Evolutionary conservation across 495 filamentous ascomycete species (phyloP), one percentile per base, ranked within the genome.

Genomic region (Melanomma pulvis-pyrius): DNA sequence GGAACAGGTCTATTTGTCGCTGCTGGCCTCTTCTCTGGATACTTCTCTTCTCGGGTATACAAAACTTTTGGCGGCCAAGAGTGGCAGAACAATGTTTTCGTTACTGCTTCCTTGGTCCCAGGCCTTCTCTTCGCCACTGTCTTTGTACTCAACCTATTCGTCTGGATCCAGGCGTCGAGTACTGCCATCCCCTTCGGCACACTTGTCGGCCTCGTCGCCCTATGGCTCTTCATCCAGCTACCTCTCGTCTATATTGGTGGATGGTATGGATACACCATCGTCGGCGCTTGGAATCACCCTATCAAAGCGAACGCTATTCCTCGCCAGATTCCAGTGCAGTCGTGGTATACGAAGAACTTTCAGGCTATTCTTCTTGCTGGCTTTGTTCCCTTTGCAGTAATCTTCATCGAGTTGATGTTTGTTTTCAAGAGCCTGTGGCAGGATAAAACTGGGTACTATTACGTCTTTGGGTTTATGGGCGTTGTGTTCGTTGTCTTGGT

Each of bases 371-470:
- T 96, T 17, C 75, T 96, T 13, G 90, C 91, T 0, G 93, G 93
- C 0, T 71, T 93, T n/a, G 84, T 96, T 22, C 92, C 93, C 0
- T 97, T 97, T 72, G 90, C 90, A 2, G 92, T 97, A 21, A 88
- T 97, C 64, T 97, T 96, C 73, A 93, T 96, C 71, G 93, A 97
- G 76, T 82, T 96, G 7, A 82, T 96, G 29, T 97, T 94, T 79
- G 87, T 97, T 30, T 97, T 97, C 74, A 90, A 91, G 75, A 92
- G 88, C 61, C 72, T 96, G 12, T 96, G 92, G 92, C 89, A 92
- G 74, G 92, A 96, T 72, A 96, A 96, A 79, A 91, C 87, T 71
- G 91, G 90, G 13, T 97, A 96, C 72, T 96, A 96, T 75, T 97
- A 97, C 76, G 87, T 97, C 41, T 96, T 96, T 76, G 93, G 93